These are phyloP conservation scores for Gelatoporia subvermispora DNA, from an alignment of 768 basidiomycete genomes.

Conservation along the genomic window DNA sequence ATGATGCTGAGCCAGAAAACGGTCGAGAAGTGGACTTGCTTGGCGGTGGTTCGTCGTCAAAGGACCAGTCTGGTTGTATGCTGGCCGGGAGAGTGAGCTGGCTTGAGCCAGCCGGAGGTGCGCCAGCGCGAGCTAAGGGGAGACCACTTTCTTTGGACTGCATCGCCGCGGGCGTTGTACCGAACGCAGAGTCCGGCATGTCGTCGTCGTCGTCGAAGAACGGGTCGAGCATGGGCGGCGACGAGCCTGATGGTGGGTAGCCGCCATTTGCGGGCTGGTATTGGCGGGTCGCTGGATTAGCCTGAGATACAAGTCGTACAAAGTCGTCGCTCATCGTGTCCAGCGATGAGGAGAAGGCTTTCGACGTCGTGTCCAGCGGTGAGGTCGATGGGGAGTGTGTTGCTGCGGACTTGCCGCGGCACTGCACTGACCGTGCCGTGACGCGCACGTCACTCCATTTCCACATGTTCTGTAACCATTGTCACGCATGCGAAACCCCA, in stretches of 20 bases:
- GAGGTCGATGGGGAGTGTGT: neutral
- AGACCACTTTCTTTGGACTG: slow-evolving; percentile 45
- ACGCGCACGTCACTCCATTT: too few species aligned
- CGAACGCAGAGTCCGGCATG: slow-evolving; percentile 64
- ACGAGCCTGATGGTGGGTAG: slow-evolving; percentile 53
- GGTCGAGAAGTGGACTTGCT: slow-evolving; percentile 12
- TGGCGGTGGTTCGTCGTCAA: slow-evolving; percentile 50
- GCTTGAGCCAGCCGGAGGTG: slow-evolving; percentile 54
- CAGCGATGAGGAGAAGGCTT: slow-evolving; percentile 15
- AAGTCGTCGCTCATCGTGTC: slow-evolving; percentile 67
- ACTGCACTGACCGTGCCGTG: too few species aligned
- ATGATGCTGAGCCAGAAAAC: slow-evolving; percentile 27
- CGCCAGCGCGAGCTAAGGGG: slow-evolving; percentile 54
- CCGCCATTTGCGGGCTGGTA: slow-evolving; percentile 49
- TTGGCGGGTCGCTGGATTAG: slow-evolving; percentile 58
- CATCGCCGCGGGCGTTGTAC: slow-evolving; percentile 37
- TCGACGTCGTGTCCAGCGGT: neutral
- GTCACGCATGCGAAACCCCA: too few species aligned
- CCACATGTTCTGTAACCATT: too few species aligned
- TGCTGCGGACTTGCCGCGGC: neutral
- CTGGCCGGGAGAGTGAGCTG: slow-evolving; percentile 40
- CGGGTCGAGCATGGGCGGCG: slow-evolving; percentile 53
- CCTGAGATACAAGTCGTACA: slow-evolving; percentile 63
- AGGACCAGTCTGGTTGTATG: slow-evolving; percentile 66
- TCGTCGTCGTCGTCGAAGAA: slow-evolving; percentile 87